Conservation (phyloP, 441 rosid species). For the Gossypium gossypioides region DNA sequence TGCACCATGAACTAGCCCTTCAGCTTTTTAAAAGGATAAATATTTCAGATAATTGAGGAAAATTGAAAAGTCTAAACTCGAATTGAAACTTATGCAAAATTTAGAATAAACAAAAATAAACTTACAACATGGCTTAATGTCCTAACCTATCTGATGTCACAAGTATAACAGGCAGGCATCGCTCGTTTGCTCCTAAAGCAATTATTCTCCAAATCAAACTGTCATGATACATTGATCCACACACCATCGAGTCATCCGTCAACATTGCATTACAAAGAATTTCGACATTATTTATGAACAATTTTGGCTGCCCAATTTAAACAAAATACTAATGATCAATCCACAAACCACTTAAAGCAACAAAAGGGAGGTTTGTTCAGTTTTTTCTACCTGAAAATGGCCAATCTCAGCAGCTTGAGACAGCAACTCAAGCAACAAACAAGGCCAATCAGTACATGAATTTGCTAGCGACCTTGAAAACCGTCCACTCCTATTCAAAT, state of each 20-base stretch:
- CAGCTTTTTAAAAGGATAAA: background rate
- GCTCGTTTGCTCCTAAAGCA: slow-evolving; percentile 73
- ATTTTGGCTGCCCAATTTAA: slow-evolving; percentile 64
- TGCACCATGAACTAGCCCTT: background rate
- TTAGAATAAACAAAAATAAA: slow-evolving; percentile 1
- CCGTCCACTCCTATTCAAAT: slow-evolving; percentile 56
- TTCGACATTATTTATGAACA: slow-evolving; percentile 85
- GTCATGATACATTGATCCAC: slow-evolving; percentile 76
- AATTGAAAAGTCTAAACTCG: background rate
- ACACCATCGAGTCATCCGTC: slow-evolving; percentile 50
- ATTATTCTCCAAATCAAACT: slow-evolving; percentile 83
- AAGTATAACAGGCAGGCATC: slow-evolving; percentile 65
- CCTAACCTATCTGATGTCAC: slow-evolving; percentile 76
- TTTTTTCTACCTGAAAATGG: slow-evolving; percentile 58
- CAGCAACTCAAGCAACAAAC: slow-evolving; percentile 71
- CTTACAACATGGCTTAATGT: slow-evolving; percentile 3
- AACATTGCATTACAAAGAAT: slow-evolving; percentile 57
- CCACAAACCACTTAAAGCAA: background rate
- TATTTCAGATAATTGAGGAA: background rate
- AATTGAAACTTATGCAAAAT: background rate
- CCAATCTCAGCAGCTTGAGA: slow-evolving; percentile 85
- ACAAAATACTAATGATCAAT: slow-evolving; percentile 5
- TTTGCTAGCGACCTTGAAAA: slow-evolving; percentile 75
- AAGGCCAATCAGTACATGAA: slow-evolving; percentile 88
- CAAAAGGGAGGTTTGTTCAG: background rate